These are phyloP conservation scores for Canavalia ensiformis DNA, from an alignment of 306 rosid genomes.

Conservation along the genomic window DNA sequence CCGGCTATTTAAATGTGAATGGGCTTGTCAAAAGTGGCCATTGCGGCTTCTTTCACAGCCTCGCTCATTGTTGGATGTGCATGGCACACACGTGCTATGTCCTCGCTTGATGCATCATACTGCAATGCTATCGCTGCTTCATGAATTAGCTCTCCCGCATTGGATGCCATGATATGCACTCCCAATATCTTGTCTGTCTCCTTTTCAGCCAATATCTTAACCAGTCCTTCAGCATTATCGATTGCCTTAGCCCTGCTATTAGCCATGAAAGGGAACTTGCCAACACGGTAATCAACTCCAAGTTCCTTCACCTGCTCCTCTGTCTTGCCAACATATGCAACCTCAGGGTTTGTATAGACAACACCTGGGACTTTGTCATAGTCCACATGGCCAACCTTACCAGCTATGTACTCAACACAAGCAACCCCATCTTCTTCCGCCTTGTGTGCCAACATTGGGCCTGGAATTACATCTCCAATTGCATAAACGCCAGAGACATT, in stretches of 20 bases:
- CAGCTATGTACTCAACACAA: constrained; percentile 97
- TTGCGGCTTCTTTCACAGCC: constrained; percentile 98
- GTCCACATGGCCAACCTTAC: constrained; percentile 96
- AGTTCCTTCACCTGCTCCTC: constrained; percentile 94
- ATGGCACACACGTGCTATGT: constrained; percentile 98
- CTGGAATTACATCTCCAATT: constrained; percentile 97
- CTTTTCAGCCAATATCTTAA: constrained; percentile 90
- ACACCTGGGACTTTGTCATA: constrained; percentile 99
- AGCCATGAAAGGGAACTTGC: constrained; percentile 96
- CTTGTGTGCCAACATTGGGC: constrained; percentile 99
- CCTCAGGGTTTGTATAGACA: constrained; percentile 95
- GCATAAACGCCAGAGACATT: constrained; percentile 88
- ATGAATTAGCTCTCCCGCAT: constrained; percentile 98
- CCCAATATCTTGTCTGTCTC: constrained; percentile 98
- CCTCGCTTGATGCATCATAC: constrained; percentile 94
- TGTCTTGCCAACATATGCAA: constrained; percentile 92
- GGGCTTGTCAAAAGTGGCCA: constrained; percentile 99
- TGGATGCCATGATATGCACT: constrained; percentile 96
- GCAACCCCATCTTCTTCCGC: constrained; percentile 99
- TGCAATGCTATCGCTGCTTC: constrained; percentile 92
- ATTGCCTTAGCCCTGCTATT: constrained; percentile 99
- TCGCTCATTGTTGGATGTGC: constrained; percentile 99
- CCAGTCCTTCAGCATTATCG: constrained; percentile 94
- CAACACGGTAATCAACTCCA: constrained; percentile 83
- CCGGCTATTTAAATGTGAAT: constrained; percentile 78